Percentiles rank a stretch among this genome's conserved stretches.
phyloP scores from a whole-genome alignment of 345 rosid genomes.

The Syzygium oleosum region DNA sequence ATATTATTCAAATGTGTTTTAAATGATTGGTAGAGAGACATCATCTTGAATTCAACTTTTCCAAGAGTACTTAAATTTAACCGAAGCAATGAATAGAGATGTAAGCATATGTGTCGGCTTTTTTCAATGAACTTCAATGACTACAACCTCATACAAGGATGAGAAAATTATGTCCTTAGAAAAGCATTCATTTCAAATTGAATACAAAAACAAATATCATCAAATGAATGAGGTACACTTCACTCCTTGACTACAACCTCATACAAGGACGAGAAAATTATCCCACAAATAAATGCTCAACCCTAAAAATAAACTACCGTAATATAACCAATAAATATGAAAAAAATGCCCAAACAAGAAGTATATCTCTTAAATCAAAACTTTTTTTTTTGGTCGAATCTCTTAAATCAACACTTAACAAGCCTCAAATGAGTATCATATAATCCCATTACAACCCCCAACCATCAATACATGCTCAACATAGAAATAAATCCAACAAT shows the following conservation, averaged over 20 bases:
- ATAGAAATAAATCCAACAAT: no score
- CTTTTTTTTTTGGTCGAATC: no score
- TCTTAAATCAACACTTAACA: no score
- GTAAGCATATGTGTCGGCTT: background rate
- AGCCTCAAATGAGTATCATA: no score
- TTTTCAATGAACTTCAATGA: background rate
- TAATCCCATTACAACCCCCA: no score
- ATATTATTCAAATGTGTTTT: background rate
- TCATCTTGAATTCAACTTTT: background rate
- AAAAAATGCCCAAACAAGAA: no score
- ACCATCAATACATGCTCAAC: no score
- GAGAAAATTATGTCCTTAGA: background rate
- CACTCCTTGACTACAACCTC: background rate
- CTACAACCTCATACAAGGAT: background rate
- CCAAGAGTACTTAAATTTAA: background rate
- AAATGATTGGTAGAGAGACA: background rate
- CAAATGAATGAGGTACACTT: background rate
- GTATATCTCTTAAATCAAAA: no score
- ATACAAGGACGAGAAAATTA: background rate
- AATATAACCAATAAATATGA: no score
- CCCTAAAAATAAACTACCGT: no score
- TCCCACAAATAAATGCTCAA: no score
- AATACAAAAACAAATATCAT: background rate
- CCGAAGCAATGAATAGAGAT: background rate
- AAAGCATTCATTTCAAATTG: background rate